Conservation (phyloP, 2,329 filamentous ascomycete species). For the Cadophora sp. region DNA sequence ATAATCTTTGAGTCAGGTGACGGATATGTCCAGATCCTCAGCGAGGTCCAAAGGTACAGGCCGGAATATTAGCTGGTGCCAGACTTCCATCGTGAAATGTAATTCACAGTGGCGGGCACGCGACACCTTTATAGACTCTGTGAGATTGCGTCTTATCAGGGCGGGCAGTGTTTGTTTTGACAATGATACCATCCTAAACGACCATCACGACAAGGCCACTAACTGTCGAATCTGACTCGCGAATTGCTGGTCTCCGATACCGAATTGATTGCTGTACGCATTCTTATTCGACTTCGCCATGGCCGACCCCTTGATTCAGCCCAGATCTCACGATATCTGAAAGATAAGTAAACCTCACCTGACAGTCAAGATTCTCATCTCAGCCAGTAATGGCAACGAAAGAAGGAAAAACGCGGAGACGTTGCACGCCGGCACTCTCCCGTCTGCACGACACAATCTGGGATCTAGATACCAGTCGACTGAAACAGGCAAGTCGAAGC, state of each 20-base stretch:
- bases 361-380: slow-evolving; percentile 11
- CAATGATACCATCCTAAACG: slow-evolving; percentile 31
- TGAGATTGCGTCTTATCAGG: slow-evolving; percentile 31
- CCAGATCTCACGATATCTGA: slow-evolving; percentile 5
- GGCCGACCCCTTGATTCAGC: slow-evolving; percentile 7
- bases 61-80: neutral
- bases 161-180: slow-evolving; percentile 24
- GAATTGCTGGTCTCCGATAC: neutral
- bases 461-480: slow-evolving; percentile 22
- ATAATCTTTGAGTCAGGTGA: slow-evolving; percentile 13
- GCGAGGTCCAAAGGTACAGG: neutral
- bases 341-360: slow-evolving; percentile 22
- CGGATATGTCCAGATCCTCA: neutral
- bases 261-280: slow-evolving; percentile 24
- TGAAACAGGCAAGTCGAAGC: slow-evolving; percentile 31
- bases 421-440: slow-evolving; percentile 12
- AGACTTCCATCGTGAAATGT: neutral
- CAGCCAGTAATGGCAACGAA: slow-evolving; percentile 12
- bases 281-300: slow-evolving; percentile 29
- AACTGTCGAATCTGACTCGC: slow-evolving; percentile 21
- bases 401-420: neutral
- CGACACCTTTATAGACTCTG: slow-evolving; percentile 30
- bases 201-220: slow-evolving; percentile 30
- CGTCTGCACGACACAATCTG: slow-evolving; percentile 15
- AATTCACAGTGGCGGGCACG: slow-evolving; percentile 16